Conservation (phyloP, 2,329 filamentous ascomycete species). For the Metarhizium anisopliae region DNA sequence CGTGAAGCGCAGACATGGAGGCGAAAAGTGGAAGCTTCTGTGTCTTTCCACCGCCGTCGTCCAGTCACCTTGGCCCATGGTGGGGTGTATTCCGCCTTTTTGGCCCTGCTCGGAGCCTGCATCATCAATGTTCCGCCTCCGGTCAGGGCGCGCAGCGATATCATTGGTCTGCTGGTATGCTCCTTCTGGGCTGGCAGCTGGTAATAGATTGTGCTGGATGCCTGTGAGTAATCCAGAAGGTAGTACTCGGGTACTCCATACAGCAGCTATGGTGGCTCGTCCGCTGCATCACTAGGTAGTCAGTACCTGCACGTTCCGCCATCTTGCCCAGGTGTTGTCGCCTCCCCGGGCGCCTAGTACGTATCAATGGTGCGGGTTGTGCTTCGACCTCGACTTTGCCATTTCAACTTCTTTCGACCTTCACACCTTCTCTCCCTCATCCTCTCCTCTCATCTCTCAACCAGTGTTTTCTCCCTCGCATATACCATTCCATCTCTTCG, state of each 20-base stretch:
- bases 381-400: constrained; percentile 8
- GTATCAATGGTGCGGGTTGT: background rate
- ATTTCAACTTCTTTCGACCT: constrained; percentile 14
- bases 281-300: background rate
- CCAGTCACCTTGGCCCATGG: background rate
- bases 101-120: constrained; percentile 8
- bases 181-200: constrained; percentile 8
- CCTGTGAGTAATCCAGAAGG: constrained; percentile 5
- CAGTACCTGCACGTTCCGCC: background rate
- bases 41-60: background rate
- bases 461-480: constrained; percentile 8
- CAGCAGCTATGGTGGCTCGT: background rate
- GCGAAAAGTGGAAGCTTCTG: constrained; percentile 20
- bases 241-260: background rate
- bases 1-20: constrained; percentile 13
- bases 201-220: background rate
- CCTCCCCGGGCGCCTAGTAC: background rate
- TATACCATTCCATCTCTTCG: constrained; percentile 1
- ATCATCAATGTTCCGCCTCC: constrained; percentile 29
- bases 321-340: background rate
- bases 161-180: constrained; percentile 22
- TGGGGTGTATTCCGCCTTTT: constrained; percentile 10
- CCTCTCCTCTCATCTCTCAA: constrained; percentile 6
- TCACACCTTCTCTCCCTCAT: constrained; percentile 9
- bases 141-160: constrained; percentile 16